These are phyloP conservation scores for Lasiodiplodia citricola DNA, from an alignment of 2,329 filamentous ascomycete genomes.

Conservation along the genomic window DNA sequence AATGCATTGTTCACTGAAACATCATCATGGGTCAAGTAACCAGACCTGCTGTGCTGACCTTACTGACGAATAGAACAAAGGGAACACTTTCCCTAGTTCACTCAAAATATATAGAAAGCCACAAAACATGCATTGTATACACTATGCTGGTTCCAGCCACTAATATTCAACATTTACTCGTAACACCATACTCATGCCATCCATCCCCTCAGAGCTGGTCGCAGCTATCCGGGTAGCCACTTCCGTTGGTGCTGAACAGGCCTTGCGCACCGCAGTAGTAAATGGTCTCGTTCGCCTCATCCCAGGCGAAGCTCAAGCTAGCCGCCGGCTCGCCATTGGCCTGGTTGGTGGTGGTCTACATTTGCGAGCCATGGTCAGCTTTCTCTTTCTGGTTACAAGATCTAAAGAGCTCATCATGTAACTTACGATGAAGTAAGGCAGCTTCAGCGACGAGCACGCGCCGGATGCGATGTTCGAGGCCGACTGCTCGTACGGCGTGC, in stretches of 20 bases:
- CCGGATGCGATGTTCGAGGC: slow-evolving; percentile 1
- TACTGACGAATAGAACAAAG: too few species aligned
- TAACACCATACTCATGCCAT: too few species aligned
- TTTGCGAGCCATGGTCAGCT: not conserved
- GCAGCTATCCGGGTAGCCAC: slow-evolving; percentile 1
- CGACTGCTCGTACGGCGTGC: not conserved
- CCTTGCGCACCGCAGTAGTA: not conserved
- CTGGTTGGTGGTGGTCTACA: not conserved
- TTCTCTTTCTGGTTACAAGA: not conserved
- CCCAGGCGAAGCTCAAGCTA: not conserved
- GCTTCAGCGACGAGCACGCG: not conserved
- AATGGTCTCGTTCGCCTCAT: not conserved
- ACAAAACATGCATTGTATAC: not conserved
- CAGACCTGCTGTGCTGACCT: too few species aligned
- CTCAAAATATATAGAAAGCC: too few species aligned
- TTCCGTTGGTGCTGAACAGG: not conserved
- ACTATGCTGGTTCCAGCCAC: too few species aligned
- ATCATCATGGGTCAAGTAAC: too few species aligned
- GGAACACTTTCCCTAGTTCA: too few species aligned
- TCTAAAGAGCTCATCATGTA: not conserved
- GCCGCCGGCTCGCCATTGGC: slow-evolving; percentile 6
- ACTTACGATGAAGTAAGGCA: slow-evolving; percentile 1
- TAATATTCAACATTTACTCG: too few species aligned
- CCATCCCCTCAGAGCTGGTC: not conserved
- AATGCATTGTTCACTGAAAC: too few species aligned